Conservation (phyloP, 2,329 filamentous ascomycete species). For the Colletotrichum sojae region DNA sequence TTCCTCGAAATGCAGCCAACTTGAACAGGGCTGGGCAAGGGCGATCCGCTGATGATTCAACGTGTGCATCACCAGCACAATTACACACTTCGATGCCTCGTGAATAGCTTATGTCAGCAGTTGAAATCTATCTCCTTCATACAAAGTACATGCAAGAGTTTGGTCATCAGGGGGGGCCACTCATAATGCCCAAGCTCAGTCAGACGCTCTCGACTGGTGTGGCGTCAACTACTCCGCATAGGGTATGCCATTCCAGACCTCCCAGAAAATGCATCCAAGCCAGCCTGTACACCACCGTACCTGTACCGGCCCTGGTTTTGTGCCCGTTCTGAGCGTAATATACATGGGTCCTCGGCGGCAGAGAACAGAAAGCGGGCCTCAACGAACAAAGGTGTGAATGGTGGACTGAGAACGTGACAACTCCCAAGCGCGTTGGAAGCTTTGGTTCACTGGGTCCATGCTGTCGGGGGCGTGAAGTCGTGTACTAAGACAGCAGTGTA, state of each 20-base stretch:
- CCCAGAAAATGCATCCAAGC: conserved; percentile 38
- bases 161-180: conserved; percentile 28
- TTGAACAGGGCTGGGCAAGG: background rate
- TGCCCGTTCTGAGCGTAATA: conserved; percentile 40
- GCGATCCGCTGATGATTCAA: background rate
- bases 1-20: background rate
- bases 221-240: conserved; percentile 27
- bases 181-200: conserved; percentile 29
- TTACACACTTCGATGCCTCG: background rate
- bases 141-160: conserved; percentile 41
- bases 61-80: too few species aligned
- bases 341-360: conserved; percentile 35
- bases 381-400: conserved; percentile 34
- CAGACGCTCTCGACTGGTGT: conserved; percentile 26
- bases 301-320: conserved; percentile 25
- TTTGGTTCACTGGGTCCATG: conserved; percentile 21
- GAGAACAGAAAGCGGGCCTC: conserved; percentile 33
- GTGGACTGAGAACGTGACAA: conserved; percentile 16
- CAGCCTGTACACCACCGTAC: conserved; percentile 35
- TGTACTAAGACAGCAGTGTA: conserved; percentile 42
- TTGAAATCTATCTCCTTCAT: conserved; percentile 42
- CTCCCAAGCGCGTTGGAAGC: conserved; percentile 16
- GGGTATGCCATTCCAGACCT: conserved; percentile 35
- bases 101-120: conserved; percentile 24
- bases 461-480: conserved; percentile 37